Base-by-base conservation (phyloP, 2,329 filamentous ascomycete genomes). In the Cryoendolithus antarcticus region DNA sequence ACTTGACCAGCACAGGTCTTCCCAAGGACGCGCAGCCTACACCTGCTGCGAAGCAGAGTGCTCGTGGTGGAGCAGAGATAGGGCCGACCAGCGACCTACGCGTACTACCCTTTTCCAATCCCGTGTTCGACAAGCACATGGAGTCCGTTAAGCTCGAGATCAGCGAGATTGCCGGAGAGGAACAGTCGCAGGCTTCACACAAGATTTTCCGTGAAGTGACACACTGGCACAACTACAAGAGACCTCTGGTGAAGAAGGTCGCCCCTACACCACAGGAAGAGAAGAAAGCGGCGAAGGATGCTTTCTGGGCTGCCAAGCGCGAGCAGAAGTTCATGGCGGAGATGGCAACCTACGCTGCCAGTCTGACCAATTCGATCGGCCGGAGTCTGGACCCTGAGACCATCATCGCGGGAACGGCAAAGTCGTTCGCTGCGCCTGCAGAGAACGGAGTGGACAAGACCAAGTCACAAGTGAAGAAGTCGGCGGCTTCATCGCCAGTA, bases 261-360 rank as follows among this genome's bases (percentile, higher is more conserved):
- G 55, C 44, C 37, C 53, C 48, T 32, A 52, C 46, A 32, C 43
- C 42, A 39, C 30, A 41, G 24, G 38, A 34, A n/a, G 38, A 11
- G 11, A 33, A 15, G 31, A 11, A 33, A 33, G 41, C 46, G 7
- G 55, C 45, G 38, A 62, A 53, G 49, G 51, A 61, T 48, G 60
- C 56, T 36, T 58, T 55, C 38, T 63, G 54, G 43, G 62, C 65
- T 5, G 58, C 56, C 38, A 68, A 62, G 44, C 62, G 62, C 38
- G 76, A 80, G 33, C 80, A 86, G 49, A 66, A 64, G 37, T 77
- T 75, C 51, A 80, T 82, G 72, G 69, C 71, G 1, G 77, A 82
- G 42, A 81, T 81, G 59, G 68, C 70, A 21, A 65, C 69, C 1
- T 86, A 86, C 53, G 77, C 82, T 2, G 77, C 76, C 9, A 83